A percentile compares a stretch with the other conserved stretches of the same genome.
phyloP scores from a whole-genome alignment of 2,329 filamentous ascomycete species.

The Claviceps sp. region DNA sequence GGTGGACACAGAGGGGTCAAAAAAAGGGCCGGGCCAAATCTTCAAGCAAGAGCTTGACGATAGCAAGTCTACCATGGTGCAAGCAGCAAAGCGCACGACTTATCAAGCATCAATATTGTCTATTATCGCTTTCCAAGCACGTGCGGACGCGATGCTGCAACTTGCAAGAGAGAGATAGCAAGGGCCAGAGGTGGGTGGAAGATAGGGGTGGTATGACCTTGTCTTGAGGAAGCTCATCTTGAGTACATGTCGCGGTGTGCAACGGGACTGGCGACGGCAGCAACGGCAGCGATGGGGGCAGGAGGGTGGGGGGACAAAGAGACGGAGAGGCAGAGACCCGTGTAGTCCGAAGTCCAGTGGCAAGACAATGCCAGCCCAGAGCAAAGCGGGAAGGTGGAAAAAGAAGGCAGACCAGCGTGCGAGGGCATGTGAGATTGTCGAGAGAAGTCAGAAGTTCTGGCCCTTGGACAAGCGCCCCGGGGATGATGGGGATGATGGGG shows the following conservation, averaged over 20 bases:
- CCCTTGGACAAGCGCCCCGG: not conserved
- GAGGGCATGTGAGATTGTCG: not conserved
- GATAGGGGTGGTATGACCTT: conserved; percentile 16
- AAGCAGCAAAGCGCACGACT: not conserved
- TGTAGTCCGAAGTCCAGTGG: too few relatives aligned
- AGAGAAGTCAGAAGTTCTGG: not conserved
- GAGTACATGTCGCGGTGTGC: conserved; percentile 22
- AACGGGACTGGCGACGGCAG: conserved; percentile 12
- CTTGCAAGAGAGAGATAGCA: not conserved
- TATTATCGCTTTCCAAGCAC: too few relatives aligned
- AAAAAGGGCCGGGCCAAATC: not conserved
- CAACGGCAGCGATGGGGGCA: conserved; percentile 1
- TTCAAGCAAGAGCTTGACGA: too few relatives aligned
- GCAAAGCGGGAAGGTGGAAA: not conserved
- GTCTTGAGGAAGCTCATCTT: conserved; percentile 32
- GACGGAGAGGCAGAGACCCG: not conserved
- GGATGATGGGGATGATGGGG: not conserved
- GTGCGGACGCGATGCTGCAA: too few relatives aligned
- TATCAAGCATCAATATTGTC: too few relatives aligned
- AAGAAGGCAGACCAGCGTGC: not conserved
- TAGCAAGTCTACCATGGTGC: not conserved
- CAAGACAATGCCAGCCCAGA: not conserved
- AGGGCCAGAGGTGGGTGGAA: not conserved
- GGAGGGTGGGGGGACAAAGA: not conserved
- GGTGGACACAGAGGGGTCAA: not conserved